Percentiles rank a stretch among this genome's conserved stretches.
These are phyloP conservation scores for Ogataea paradorogensis DNA, from an alignment of 805 yeast species.

Conservation along the genomic window DNA sequence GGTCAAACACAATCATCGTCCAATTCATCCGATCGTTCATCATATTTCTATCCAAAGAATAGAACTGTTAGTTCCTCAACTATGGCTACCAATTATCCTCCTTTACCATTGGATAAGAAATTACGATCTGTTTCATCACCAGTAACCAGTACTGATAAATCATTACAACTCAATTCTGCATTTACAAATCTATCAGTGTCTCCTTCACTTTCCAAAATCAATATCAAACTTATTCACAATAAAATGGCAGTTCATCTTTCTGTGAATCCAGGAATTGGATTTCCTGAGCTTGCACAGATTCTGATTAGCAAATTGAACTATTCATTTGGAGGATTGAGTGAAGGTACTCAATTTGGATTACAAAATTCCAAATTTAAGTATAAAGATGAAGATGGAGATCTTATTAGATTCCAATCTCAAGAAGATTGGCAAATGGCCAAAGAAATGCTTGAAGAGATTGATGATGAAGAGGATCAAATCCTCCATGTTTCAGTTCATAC, in stretches of 20 bases:
- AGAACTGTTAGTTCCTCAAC: constrained; percentile 29
- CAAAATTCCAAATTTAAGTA: constrained; percentile 58
- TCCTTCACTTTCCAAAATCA: constrained; percentile 14
- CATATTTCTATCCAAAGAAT: constrained; percentile 24
- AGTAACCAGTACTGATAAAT: constrained; percentile 14
- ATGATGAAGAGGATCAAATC: constrained; percentile 41
- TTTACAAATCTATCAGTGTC: constrained; percentile 2
- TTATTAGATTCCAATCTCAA: constrained; percentile 75
- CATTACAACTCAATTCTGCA: constrained; percentile 4
- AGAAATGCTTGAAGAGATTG: constrained; percentile 57
- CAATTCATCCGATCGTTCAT: constrained; percentile 21
- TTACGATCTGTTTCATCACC: constrained; percentile 36
- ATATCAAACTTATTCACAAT: constrained; percentile 35
- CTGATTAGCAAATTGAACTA: constrained; percentile 50
- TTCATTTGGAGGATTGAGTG: constrained; percentile 51
- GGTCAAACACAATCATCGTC: constrained; percentile 28
- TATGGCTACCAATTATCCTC: constrained; percentile 24
- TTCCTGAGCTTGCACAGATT: constrained; percentile 36
- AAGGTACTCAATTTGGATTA: constrained; percentile 24
- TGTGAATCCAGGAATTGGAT: constrained; percentile 40
- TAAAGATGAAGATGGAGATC: constrained; percentile 94
- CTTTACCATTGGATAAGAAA: constrained; percentile 28
- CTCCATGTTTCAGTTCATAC: constrained; percentile 22
- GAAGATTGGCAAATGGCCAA: constrained; percentile 89
- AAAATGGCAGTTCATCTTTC: constrained; percentile 61